Evolutionary conservation across 176 grass and related monocot genomes (phyloP).

Genomic region (Canna indica): DNA sequence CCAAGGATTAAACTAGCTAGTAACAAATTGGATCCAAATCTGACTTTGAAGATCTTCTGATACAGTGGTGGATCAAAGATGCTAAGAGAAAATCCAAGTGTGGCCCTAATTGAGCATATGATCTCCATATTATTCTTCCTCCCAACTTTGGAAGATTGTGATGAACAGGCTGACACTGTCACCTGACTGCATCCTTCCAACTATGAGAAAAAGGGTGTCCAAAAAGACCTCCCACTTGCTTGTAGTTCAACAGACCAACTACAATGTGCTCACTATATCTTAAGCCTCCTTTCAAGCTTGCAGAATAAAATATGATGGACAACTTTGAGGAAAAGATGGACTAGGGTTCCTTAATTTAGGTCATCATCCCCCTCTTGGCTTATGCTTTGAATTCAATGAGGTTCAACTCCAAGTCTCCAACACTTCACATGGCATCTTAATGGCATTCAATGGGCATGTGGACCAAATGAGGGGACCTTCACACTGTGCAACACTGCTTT

Average conservation of each 20-base stretch:
- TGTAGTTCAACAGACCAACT: neutral
- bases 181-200: neutral
- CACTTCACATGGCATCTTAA: constrained; percentile 12
- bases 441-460: neutral
- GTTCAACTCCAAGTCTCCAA: too few species aligned
- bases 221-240: neutral
- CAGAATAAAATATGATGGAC: too few species aligned
- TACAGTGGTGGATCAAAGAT: neutral
- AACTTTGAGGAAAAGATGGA: too few species aligned
- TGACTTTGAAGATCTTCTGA: too few species aligned
- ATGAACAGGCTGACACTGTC: neutral
- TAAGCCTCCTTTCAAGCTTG: too few species aligned
- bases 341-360: too few species aligned
- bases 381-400: neutral
- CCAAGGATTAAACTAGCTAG: too few species aligned
- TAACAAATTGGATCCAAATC: too few species aligned
- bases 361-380: neutral
- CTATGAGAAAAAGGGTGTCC: neutral
- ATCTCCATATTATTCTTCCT: neutral
- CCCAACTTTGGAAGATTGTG: neutral
- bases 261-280: neutral
- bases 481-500: neutral
- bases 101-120: neutral
- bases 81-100: too few species aligned
- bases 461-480: neutral